A percentile compares a stretch with the other conserved stretches of the same genome.
phyloP scores from a whole-genome alignment of 192 early-diverging fungal genomes.

The Funneliformis geosporum region DNA sequence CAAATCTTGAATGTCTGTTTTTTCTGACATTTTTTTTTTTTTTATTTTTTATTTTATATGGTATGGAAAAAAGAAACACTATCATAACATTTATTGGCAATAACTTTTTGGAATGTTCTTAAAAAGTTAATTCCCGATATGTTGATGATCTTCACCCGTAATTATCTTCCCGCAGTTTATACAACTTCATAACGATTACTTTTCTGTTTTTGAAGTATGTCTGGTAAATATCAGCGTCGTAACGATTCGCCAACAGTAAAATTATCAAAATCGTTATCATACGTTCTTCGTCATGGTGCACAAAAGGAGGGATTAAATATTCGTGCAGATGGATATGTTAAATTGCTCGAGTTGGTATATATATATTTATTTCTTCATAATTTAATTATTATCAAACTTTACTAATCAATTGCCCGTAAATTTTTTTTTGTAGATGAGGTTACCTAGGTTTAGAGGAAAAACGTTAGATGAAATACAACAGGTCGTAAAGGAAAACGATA shows the following conservation, averaged over 20 bases:
- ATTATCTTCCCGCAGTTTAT: no score
- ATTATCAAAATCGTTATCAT: conserved; percentile 78
- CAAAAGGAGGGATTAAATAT: conserved; percentile 73
- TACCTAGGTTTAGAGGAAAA: conserved; percentile 57
- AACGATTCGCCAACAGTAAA: neutral
- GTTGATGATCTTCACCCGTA: no score
- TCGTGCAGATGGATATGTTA: conserved; percentile 74
- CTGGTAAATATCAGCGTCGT: neutral
- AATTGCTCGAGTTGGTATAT: conserved; percentile 63
- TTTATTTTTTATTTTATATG: no score
- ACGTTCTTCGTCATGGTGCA: conserved; percentile 85
- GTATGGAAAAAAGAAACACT: no score
- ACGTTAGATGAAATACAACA: conserved; percentile 64
- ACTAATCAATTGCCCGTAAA: neutral
- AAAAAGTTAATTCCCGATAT: no score
- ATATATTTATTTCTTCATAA: neutral
- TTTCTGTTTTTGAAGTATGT: no score
- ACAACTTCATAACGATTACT: no score
- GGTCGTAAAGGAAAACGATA: conserved; percentile 77
- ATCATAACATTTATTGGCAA: no score
- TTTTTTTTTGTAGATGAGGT: conserved; percentile 44
- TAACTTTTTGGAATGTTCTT: no score
- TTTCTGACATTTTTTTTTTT: no score
- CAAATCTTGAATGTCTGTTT: no score
- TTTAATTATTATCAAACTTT: neutral